Percentiles rank a stretch among this genome's conserved stretches.
phyloP scores from a whole-genome alignment of 2,329 filamentous ascomycete genomes.

The Chalara sp. region DNA sequence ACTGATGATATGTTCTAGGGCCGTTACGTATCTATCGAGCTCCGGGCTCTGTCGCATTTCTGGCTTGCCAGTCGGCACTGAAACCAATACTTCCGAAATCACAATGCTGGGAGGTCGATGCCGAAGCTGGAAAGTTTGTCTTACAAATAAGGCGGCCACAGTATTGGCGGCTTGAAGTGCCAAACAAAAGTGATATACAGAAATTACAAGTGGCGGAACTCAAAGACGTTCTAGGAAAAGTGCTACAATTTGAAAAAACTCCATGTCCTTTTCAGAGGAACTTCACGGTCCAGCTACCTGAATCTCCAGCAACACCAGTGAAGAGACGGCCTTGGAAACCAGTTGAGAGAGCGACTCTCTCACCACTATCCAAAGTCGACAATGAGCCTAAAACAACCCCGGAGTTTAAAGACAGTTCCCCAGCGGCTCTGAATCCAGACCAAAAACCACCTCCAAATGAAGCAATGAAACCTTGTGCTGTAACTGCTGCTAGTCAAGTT shows the following conservation, averaged over 20 bases:
- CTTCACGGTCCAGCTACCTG: conserved; percentile 69
- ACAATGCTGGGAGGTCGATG: conserved; percentile 90
- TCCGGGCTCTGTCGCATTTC: conserved; percentile 77
- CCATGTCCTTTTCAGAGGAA: conserved; percentile 75
- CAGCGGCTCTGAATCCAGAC: no score
- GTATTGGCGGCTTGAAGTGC: conserved; percentile 88
- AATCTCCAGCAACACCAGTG: conserved; percentile 56
- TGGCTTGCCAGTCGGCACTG: conserved; percentile 77
- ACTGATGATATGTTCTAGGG: conserved; percentile 37
- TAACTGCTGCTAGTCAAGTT: no score
- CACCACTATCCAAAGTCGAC: background rate
- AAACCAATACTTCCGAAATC: conserved; percentile 85
- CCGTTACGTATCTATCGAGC: conserved; percentile 79
- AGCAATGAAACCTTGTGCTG: no score
- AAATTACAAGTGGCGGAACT: conserved; percentile 57
- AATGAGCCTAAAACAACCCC: conserved; percentile 3
- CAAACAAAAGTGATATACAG: conserved; percentile 57
- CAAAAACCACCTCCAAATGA: no score
- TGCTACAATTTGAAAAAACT: conserved; percentile 82
- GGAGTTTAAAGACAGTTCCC: background rate
- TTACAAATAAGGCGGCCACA: conserved; percentile 75
- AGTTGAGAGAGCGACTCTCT: conserved; percentile 19
- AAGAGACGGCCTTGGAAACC: conserved; percentile 66
- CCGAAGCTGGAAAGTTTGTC: conserved; percentile 71
- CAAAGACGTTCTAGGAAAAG: conserved; percentile 61